These are phyloP conservation scores for Hanseniaspora hatyaiensis DNA, from an alignment of 805 yeast genomes.

Conservation along the genomic window DNA sequence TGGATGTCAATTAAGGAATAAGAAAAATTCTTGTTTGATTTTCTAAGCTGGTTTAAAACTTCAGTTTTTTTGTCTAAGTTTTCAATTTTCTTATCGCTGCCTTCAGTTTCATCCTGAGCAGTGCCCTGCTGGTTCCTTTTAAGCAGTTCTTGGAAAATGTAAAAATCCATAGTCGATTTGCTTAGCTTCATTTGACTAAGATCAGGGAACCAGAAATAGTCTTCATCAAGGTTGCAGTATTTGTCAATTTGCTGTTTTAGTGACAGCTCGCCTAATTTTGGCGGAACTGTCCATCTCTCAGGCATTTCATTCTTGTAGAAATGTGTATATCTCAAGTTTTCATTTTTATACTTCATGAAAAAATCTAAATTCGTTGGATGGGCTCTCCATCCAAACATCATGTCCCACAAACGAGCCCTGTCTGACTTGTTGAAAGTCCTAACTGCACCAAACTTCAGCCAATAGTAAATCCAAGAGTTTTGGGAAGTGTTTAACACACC, in stretches of 20 bases:
- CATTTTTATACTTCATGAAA: conserved; percentile 29
- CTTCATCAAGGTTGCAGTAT: conserved; percentile 20
- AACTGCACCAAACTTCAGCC: conserved; percentile 85
- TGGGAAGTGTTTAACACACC: conserved; percentile 33
- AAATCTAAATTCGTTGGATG: conserved; percentile 28
- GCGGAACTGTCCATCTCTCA: conserved; percentile 1
- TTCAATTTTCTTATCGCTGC: conserved; percentile 9
- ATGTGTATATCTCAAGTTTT: conserved; percentile 24
- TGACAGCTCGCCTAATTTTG: conserved; percentile 2
- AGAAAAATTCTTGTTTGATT: conserved; percentile 17
- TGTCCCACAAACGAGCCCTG: conserved; percentile 84
- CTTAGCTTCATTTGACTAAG: conserved; percentile 25
- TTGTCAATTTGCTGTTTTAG: conserved; percentile 18
- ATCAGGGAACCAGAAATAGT: conserved; percentile 32
- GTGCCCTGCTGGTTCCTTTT: conserved; percentile 20
- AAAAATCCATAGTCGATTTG: conserved; percentile 23
- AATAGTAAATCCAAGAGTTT: conserved; percentile 88
- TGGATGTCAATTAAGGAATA: conserved; percentile 56
- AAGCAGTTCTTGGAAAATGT: conserved; percentile 26
- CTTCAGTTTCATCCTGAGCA: not conserved
- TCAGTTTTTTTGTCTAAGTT: not conserved
- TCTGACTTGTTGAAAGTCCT: conserved; percentile 72
- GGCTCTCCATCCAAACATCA: conserved; percentile 65
- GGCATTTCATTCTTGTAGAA: conserved; percentile 20
- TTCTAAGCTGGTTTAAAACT: conserved; percentile 7